These are phyloP conservation scores for Middelhovenomyces tepae DNA, from an alignment of 805 yeast species.

Conservation along the genomic window DNA sequence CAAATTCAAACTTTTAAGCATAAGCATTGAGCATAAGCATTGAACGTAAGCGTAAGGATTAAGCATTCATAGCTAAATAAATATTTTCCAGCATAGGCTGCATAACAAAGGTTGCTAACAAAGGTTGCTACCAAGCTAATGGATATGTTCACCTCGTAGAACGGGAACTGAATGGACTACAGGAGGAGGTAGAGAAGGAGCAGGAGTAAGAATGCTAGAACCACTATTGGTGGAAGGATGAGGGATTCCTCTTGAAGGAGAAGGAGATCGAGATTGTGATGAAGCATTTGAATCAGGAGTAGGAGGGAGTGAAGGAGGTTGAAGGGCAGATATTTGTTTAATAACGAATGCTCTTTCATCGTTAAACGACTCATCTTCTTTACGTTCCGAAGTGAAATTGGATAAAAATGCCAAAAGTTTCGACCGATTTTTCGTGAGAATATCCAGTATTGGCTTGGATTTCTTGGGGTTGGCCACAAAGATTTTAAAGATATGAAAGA, in stretches of 20 bases:
- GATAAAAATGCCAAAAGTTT: slow-evolving; percentile 64
- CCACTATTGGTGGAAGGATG: slow-evolving; percentile 1
- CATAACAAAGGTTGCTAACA: too few species aligned
- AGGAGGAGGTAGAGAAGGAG: slow-evolving; percentile 11
- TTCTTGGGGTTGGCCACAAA: slow-evolving; percentile 96
- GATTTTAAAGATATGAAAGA: slow-evolving; percentile 87
- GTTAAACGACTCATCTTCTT: slow-evolving; percentile 55
- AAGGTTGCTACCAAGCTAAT: too few species aligned
- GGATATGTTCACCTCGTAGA: slow-evolving; percentile 11
- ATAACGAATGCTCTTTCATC: slow-evolving; percentile 79
- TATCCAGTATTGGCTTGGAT: slow-evolving; percentile 68
- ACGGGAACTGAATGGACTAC: slow-evolving; percentile 16
- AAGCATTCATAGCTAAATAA: too few species aligned
- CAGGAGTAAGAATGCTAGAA: slow-evolving; percentile 11
- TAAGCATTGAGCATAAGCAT: slow-evolving; percentile 1
- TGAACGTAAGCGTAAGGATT: too few species aligned
- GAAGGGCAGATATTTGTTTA: slow-evolving; percentile 49
- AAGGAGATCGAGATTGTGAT: slow-evolving; percentile 1
- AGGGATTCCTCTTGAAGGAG: background rate
- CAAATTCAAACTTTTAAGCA: slow-evolving; percentile 8
- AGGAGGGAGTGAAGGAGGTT: slow-evolving; percentile 17
- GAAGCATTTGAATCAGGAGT: slow-evolving; percentile 11
- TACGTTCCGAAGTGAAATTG: slow-evolving; percentile 50
- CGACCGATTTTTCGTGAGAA: slow-evolving; percentile 73
- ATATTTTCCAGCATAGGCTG: too few species aligned